Conservation (phyloP, 768 basidiomycete genomes). For the Pulveroboletus sp. region DNA sequence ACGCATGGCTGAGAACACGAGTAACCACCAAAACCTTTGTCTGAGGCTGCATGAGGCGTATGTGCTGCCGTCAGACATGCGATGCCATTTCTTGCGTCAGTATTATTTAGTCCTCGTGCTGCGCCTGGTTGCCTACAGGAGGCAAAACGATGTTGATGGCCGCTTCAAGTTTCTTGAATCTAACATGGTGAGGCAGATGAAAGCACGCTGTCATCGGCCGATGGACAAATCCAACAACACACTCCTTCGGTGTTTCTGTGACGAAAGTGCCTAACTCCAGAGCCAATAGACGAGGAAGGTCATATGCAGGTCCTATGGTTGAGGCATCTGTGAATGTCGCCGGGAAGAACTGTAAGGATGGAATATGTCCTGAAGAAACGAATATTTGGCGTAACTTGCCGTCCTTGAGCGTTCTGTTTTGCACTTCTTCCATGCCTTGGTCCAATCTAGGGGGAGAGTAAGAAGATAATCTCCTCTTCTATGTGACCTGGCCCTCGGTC, state of each 20-base stretch:
- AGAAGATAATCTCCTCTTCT: neutral
- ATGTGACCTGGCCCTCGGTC: constrained; percentile 1
- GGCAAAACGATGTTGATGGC: neutral
- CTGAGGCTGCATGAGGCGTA: constrained; percentile 6
- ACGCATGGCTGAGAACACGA: neutral
- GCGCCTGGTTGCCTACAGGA: neutral
- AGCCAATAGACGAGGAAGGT: neutral
- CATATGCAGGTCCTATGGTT: neutral
- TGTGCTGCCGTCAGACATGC: neutral
- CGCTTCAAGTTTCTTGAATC: neutral
- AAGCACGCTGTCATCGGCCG: neutral
- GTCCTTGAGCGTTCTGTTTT: neutral
- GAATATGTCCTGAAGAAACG: neutral
- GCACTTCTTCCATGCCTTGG: neutral
- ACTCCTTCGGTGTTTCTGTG: too few relatives aligned
- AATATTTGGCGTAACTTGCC: neutral
- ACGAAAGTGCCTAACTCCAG: neutral
- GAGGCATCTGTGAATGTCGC: too few relatives aligned
- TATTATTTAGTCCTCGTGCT: neutral
- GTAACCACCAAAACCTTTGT: neutral
- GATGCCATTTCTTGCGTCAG: neutral
- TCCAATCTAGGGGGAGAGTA: neutral
- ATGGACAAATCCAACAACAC: neutral
- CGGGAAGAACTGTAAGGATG: too few relatives aligned
- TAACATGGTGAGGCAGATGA: neutral